Evolutionary conservation across 495 filamentous ascomycete genomes (phyloP), one percentile per base, ranked within the genome.

Genomic region (Aspergillus leporis): DNA sequence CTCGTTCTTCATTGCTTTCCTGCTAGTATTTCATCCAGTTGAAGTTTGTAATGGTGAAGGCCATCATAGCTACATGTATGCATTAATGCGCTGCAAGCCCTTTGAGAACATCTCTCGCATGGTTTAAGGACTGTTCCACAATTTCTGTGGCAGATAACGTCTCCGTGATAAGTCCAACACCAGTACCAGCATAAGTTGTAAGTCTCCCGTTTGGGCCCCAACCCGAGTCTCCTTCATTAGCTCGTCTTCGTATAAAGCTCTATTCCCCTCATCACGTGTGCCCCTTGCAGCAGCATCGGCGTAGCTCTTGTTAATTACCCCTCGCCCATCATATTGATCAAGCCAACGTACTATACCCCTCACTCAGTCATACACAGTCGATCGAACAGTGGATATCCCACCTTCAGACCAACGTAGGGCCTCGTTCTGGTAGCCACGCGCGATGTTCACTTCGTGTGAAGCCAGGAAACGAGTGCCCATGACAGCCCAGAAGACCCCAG

Each of bases 391-490:
- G 23, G 46, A 81, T n/a, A 74, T 64, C 3, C 85, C 89, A 0
- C 89, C 90, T 68, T 92, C 88, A 0, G 58, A 75, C 6, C 82
- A 79, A 4, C 75, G 61, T 1, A 91, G 41, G 6, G 92, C 74
- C 46, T 82, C 81, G 28, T 83, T 62, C 60, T 76, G 81, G 56
- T 86, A 87, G 5, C 80, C 83, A 30, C 75, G 72, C 0, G 81
- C 71, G 4, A 89, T 80, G 16, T 71, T 72, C 3, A 86, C 83
- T 66, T 92, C 89, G 0, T 61, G 60, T 0, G 84, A 70, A 8
- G 85, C 81, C 21, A 90, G 77, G 62, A 89, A 85, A 55, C 86
- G 76, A 10, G 89, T 93, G 5, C 90, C 90, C 70, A 93, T 75
- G 4, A 85, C 87, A 12, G 76, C 83, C 79, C 89, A 12, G 76